These are phyloP conservation scores for Pichia californica DNA, from an alignment of 805 yeast species.

Conservation along the genomic window DNA sequence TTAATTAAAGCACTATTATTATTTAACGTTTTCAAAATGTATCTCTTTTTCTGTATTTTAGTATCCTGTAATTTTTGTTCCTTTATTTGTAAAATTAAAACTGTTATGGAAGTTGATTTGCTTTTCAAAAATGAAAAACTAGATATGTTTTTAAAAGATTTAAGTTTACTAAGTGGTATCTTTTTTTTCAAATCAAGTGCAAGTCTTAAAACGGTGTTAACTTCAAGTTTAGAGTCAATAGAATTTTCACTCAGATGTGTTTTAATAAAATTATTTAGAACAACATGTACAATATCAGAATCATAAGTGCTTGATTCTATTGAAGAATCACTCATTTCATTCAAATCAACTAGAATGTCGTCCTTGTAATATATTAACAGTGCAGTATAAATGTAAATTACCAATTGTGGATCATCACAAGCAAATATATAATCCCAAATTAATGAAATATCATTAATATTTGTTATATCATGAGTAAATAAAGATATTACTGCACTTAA, in stretches of 20 bases:
- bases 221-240: conserved; percentile 20
- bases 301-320: conserved; percentile 22
- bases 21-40: not conserved
- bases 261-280: conserved; percentile 23
- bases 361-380: conserved; percentile 41
- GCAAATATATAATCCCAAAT: conserved; percentile 69
- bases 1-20: not conserved
- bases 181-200: conserved; percentile 12
- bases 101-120: conserved; percentile 5
- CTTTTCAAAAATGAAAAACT: conserved; percentile 20
- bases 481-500: conserved; percentile 73
- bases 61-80: not conserved
- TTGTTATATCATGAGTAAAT: conserved; percentile 63
- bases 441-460: conserved; percentile 41
- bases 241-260: conserved; percentile 21
- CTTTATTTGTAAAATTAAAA: conserved; percentile 15
- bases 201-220: conserved; percentile 23
- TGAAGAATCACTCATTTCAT: conserved; percentile 26
- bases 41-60: not conserved
- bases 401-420: conserved; percentile 45
- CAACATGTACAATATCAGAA: conserved; percentile 24
- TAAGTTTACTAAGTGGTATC: conserved; percentile 8
- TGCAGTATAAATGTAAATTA: conserved; percentile 57
- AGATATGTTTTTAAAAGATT: conserved; percentile 5
- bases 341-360: conserved; percentile 32